Percentiles rank a stretch among this genome's conserved stretches.
Conservation (phyloP, 805 yeast species). For the Limtongia smithiae region DNA sequence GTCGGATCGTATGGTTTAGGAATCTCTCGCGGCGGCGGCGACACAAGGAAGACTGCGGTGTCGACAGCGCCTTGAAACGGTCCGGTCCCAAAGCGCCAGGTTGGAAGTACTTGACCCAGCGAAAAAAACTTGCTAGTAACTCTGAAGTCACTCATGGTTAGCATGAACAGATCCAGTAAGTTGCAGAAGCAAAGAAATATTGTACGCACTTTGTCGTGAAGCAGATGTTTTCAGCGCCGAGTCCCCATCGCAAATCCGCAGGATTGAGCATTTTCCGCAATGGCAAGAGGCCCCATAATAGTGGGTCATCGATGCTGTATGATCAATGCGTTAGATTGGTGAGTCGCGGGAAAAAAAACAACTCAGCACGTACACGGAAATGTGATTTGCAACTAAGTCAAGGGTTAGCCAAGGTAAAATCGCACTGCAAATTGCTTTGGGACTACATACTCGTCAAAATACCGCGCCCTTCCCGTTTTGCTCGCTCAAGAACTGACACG, state of each 20-base stretch:
- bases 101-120: conserved; percentile 82
- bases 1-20: not conserved
- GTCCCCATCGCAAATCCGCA: conserved; percentile 82
- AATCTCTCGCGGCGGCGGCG: conserved; percentile 33
- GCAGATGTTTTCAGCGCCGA: conserved; percentile 90
- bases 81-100: conserved; percentile 85
- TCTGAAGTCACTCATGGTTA: too few species aligned
- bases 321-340: not conserved
- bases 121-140: conserved; percentile 56
- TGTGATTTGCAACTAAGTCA: conserved; percentile 26
- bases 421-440: conserved; percentile 71
- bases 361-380: conserved; percentile 24
- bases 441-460: conserved; percentile 55
- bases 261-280: conserved; percentile 58
- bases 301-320: conserved; percentile 77
- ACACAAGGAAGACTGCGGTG: conserved; percentile 73
- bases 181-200: not conserved
- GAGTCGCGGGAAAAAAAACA: not conserved
- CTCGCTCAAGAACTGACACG: conserved; percentile 58
- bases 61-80: conserved; percentile 90
- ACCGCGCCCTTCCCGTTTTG: conserved; percentile 66
- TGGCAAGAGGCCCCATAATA: conserved; percentile 82
- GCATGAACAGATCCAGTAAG: not conserved
- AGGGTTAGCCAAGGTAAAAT: not conserved
- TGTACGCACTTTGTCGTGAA: conserved; percentile 51